phyloP scores from a whole-genome alignment of 768 basidiomycete species.

The Cytidiella melzeri region DNA sequence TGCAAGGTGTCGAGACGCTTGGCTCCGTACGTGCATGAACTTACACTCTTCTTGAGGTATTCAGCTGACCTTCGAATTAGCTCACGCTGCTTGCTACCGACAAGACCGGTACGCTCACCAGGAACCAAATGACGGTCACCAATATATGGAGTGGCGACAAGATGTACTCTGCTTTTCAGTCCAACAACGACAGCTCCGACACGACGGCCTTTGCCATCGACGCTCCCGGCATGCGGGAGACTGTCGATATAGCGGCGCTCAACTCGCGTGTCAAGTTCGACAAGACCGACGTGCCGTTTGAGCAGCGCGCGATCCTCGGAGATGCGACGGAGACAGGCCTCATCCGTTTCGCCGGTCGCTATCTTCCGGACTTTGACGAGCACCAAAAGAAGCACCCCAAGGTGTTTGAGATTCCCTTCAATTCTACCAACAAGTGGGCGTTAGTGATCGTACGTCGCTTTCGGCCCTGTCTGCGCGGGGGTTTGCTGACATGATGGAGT shows the following conservation, averaged over 20 bases:
- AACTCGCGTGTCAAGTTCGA: conserved; percentile 71
- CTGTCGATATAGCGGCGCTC: conserved; percentile 56
- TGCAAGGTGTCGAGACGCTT: conserved; percentile 69
- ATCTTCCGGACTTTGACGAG: conserved; percentile 47
- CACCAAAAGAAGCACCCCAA: conserved; percentile 46
- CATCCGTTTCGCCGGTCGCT: conserved; percentile 57
- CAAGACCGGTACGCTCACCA: conserved; percentile 65
- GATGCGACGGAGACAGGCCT: conserved; percentile 76
- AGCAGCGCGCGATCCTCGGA: conserved; percentile 55
- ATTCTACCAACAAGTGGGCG: conserved; percentile 71
- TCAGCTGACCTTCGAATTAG: conserved; percentile 26
- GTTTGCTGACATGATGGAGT: not conserved
- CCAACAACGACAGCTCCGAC: conserved; percentile 59
- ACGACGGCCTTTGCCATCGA: conserved; percentile 44
- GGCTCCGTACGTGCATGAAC: conserved; percentile 28
- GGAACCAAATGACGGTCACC: conserved; percentile 71
- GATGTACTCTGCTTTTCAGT: conserved; percentile 67
- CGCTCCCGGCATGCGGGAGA: conserved; percentile 56
- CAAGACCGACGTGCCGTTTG: conserved; percentile 54
- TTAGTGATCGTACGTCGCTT: conserved; percentile 48
- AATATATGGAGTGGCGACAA: conserved; percentile 58
- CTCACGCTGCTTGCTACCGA: conserved; percentile 64
- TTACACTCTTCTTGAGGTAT: not conserved
- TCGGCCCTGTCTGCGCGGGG: not conserved
- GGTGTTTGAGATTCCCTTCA: conserved; percentile 72